phyloP scores from a whole-genome alignment of 257 asterid species.

The Agastache rugosa region DNA sequence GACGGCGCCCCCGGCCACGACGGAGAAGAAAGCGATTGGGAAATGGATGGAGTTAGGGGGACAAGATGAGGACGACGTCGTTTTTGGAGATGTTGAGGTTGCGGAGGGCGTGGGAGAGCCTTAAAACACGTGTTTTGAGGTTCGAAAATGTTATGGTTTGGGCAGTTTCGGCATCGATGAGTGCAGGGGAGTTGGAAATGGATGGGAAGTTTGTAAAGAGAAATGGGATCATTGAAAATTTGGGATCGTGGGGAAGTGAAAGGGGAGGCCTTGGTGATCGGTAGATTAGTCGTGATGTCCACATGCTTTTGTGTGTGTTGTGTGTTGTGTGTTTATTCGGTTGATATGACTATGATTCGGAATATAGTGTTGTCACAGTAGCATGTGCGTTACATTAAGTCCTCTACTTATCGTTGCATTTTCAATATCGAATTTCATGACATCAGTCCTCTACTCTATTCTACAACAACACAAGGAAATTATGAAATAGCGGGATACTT shows the following conservation, averaged over 20 bases:
- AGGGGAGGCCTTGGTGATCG: constrained; percentile 47
- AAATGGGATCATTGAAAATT: constrained; percentile 38
- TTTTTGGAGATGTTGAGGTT: constrained; percentile 41
- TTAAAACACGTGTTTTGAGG: constrained; percentile 33
- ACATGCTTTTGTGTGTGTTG: constrained; percentile 3
- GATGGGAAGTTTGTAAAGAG: constrained; percentile 39
- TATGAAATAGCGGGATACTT: too few species aligned
- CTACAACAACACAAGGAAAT: too few species aligned
- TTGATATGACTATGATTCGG: neutral
- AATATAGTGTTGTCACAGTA: neutral
- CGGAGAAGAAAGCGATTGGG: constrained; percentile 40
- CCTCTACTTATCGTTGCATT: too few species aligned
- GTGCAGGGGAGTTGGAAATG: constrained; percentile 40
- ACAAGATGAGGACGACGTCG: constrained; percentile 40
- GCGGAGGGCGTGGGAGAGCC: constrained; percentile 38
- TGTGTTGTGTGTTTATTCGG: too few species aligned
- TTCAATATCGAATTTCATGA: too few species aligned
- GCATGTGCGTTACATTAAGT: too few species aligned
- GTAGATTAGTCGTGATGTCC: constrained; percentile 29
- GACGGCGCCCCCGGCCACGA: constrained; percentile 42
- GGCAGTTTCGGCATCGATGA: constrained; percentile 41
- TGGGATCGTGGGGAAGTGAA: constrained; percentile 40
- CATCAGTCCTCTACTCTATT: too few species aligned
- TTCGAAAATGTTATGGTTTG: constrained; percentile 36
- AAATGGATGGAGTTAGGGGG: constrained; percentile 49